Base-by-base conservation (phyloP, 768 basidiomycete species). In the Russula sp. region DNA sequence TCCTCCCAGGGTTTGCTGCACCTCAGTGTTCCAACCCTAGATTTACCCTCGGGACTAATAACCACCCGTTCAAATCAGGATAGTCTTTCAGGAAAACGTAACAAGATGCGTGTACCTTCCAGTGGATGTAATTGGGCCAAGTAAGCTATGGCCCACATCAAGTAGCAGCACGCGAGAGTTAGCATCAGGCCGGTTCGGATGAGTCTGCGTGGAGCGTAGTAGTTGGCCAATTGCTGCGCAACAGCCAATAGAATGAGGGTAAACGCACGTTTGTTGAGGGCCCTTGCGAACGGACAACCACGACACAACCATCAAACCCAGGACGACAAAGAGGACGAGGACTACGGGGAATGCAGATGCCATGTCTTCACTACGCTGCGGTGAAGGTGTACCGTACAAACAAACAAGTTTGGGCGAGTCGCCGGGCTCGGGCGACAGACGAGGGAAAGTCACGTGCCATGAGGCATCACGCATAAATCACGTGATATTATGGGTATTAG, bases 101-200 rank as follows among this genome's bases (percentile, higher is more conserved):
- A 49, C 9, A 11, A 25, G 14, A 75, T 84, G 64, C 3, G 49
- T 55, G 14, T 66, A 95, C 95, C 76, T 70, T 96, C 85, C 54
- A 98, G 80, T 41, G 95, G 95, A 70, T 98, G 86, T 54, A 97
- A 73, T 71, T 98, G 95, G 1, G 94, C 93, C 72, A 97, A 80
- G 75, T 96, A 98, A n/a, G 95, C 94, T 70, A 96, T 84, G 76
- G 88, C 88, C 95, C 95, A 98, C 85, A 98, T 87, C 68, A 98
- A 82, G 77, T 94, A 98, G 75, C 91, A 95, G 58, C 82, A 87
- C 3, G 83, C 77, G 18, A 98, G 74, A 2, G 90, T 81, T 64
- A 98, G 82, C 76, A 92, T 78, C 51, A 93, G 70, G 64, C 81
- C 81, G 2, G 93, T 88, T 67, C 95, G 88, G 65, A 94, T 81